Conservation (phyloP, 257 asterid genomes). For the Solanum ossicruentum region DNA sequence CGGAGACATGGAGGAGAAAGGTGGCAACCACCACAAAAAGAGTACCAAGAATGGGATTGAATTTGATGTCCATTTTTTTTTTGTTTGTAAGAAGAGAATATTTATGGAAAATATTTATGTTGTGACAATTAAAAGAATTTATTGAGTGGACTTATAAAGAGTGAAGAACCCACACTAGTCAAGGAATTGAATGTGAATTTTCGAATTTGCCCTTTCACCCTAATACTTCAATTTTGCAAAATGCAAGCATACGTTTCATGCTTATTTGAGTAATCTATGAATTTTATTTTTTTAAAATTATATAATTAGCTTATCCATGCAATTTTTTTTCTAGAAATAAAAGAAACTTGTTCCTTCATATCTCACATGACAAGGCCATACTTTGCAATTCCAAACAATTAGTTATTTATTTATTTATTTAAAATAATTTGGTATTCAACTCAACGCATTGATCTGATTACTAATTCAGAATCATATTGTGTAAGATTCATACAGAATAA, state of each 20-base stretch:
- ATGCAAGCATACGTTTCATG: too few relatives aligned
- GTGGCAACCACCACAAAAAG: background rate
- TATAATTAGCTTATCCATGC: background rate
- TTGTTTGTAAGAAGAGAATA: background rate
- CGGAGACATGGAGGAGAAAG: background rate
- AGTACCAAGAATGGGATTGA: background rate
- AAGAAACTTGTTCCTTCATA: too few relatives aligned
- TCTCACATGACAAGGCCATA: too few relatives aligned
- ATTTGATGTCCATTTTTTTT: conserved; percentile 10
- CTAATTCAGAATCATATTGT: too few relatives aligned
- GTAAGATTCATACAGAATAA: too few relatives aligned
- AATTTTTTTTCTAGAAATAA: too few relatives aligned
- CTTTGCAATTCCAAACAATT: too few relatives aligned
- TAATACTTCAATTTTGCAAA: background rate
- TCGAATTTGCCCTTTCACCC: background rate
- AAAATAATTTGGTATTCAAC: too few relatives aligned
- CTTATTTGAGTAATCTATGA: too few relatives aligned
- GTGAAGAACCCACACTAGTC: background rate
- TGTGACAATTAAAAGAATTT: background rate
- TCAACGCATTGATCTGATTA: too few relatives aligned
- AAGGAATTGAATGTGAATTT: background rate
- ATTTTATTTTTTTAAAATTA: background rate
- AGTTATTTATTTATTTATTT: too few relatives aligned
- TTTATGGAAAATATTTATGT: background rate
- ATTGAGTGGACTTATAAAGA: background rate